Conservation (phyloP, 2,329 filamentous ascomycete species). For the Neopestalotiopsis sp. region DNA sequence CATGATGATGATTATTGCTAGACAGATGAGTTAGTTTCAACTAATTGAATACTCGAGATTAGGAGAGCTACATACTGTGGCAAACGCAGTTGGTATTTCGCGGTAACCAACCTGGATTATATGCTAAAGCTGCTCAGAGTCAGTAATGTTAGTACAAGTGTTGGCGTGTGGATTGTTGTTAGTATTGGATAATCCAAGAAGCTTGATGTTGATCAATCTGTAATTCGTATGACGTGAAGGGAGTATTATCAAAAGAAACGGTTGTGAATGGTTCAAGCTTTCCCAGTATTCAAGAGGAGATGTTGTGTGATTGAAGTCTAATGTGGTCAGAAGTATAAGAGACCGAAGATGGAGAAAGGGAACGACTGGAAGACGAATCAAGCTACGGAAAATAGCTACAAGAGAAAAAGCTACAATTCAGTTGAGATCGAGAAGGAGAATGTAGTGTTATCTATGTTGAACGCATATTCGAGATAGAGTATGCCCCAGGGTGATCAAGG, state of each 20-base stretch:
- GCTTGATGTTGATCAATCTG: neutral
- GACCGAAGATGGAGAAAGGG: neutral
- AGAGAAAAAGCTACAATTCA: neutral
- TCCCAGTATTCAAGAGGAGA: neutral
- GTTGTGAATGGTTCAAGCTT: neutral
- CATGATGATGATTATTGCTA: neutral
- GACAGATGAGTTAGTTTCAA: neutral
- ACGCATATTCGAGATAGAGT: neutral
- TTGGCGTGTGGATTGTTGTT: neutral
- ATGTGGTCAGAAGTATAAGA: neutral
- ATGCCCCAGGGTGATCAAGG: neutral
- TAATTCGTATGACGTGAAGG: neutral
- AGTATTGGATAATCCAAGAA: neutral
- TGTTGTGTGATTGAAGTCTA: neutral
- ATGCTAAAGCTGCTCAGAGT: neutral
- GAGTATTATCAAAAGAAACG: neutral
- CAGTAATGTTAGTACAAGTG: neutral
- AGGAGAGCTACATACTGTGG: neutral
- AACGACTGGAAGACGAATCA: neutral
- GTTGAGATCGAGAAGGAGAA: neutral
- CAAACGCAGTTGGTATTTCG: neutral
- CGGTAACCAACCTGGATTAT: neutral
- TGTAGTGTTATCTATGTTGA: slow-evolving; percentile 8
- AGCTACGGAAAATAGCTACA: neutral
- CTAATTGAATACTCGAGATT: neutral